Base-by-base conservation (phyloP, 306 rosid species). In the Clitoria ternatea region DNA sequence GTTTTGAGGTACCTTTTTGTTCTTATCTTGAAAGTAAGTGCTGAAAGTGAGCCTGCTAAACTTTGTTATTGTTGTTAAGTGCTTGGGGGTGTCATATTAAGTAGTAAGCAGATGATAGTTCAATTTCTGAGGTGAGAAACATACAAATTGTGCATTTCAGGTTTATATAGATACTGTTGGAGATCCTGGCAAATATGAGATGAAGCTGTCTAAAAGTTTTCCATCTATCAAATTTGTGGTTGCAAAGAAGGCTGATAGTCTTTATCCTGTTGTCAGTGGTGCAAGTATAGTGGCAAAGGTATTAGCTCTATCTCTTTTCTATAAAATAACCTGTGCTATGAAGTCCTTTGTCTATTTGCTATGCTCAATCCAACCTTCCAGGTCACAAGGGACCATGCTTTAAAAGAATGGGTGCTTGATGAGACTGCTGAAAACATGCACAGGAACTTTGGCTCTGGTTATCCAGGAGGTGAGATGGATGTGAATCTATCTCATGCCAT, bases 171-270 rank as follows among this genome's bases (percentile, higher is more conserved):
- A 93, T 69, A 93, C 98, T 29, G 98, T 90, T 61, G 98, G 98
- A 47, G 98, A 86, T 84, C 24, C 97, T 61, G 97, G 82, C 77
- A 93, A 90, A 77, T 93, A 93, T 72, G 87, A 87, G 67, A 19
- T 8, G 19, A 88, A 90, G 80, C 77, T 90, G 49, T 88, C 97
- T 20, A 89, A 76, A 44, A 74, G 40, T 29, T 93, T 90, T 66
- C 92, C 98, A 15, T 73, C 86, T 32, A 65, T 93, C 66, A 90
- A 87, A 78, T 93, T 93, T 76, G 98, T 93, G 59, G 97, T 90
- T 73, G 91, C 98, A 11, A 90, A 93, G 94, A 93, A 93, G 85
- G 97, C 98, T 48, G 98, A 93, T 83, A 93, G 97, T 81, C 91
- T 93, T 24, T 93, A 88, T 83, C 97, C 97, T 6, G 96, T 93